Conservation (phyloP, 768 basidiomycete species). For the Strobilomyces echinocephalus region DNA sequence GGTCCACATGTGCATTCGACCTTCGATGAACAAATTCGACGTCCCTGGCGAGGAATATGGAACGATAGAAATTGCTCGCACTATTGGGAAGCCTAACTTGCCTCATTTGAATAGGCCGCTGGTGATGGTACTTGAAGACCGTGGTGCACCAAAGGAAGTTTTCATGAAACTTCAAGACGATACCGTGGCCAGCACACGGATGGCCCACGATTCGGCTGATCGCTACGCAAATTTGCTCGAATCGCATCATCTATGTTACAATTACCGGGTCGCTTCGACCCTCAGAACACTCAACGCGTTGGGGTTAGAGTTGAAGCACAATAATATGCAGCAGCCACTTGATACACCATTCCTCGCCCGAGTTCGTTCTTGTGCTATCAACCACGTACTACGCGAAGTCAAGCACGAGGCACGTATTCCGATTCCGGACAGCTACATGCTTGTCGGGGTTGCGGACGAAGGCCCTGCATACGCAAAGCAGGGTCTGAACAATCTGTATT, state of each 20-base stretch:
- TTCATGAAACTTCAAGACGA: conserved; percentile 61
- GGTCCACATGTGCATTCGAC: conserved; percentile 63
- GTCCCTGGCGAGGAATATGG: conserved; percentile 45
- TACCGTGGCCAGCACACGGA: conserved; percentile 34
- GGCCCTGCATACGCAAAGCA: conserved; percentile 54
- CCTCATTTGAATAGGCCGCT: conserved; percentile 73
- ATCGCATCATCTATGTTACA: conserved; percentile 41
- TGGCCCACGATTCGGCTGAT: conserved; percentile 52
- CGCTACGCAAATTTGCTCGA: conserved; percentile 48
- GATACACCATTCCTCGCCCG: conserved; percentile 48
- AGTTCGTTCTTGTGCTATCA: conserved; percentile 55
- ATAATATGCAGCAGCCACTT: conserved; percentile 19
- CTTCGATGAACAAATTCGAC: conserved; percentile 66
- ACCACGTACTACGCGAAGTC: conserved; percentile 63
- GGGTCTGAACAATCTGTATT: not conserved
- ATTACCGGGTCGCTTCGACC: conserved; percentile 48
- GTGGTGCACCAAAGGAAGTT: conserved; percentile 52
- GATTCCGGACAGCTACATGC: conserved; percentile 59
- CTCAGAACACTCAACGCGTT: conserved; percentile 45
- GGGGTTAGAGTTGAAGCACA: conserved; percentile 45
- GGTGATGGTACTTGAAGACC: conserved; percentile 75
- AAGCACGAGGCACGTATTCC: conserved; percentile 74
- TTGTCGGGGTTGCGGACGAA: conserved; percentile 83
- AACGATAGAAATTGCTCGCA: conserved; percentile 68
- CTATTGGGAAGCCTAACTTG: conserved; percentile 33